phyloP scores from a whole-genome alignment of 1,284 basidiomycete species.

The Gastroboletus turbinatus region DNA sequence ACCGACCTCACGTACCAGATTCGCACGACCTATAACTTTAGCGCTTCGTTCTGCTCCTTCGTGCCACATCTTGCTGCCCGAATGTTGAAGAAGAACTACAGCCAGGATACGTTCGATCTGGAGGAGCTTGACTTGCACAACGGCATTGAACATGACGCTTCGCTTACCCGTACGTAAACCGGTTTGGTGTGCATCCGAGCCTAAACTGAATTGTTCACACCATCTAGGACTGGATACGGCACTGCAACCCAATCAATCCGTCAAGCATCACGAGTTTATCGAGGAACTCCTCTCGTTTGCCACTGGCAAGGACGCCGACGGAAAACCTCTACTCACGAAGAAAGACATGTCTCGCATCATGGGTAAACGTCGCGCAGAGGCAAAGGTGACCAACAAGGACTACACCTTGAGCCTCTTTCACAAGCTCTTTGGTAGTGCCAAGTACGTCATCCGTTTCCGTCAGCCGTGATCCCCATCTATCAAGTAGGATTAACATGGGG shows the following conservation, averaged over 20 bases:
- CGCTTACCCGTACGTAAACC: constrained; percentile 56
- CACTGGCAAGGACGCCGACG: constrained; percentile 53
- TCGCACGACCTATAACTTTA: constrained; percentile 64
- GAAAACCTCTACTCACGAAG: constrained; percentile 46
- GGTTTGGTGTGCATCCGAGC: neutral
- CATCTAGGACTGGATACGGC: constrained; percentile 56
- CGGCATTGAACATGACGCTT: constrained; percentile 77
- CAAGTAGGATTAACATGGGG: neutral
- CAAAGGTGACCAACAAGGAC: constrained; percentile 51
- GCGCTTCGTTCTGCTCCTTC: constrained; percentile 62
- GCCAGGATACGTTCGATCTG: constrained; percentile 59
- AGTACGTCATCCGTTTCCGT: constrained; percentile 44
- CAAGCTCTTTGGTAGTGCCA: constrained; percentile 62
- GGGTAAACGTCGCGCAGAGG: constrained; percentile 57
- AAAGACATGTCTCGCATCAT: constrained; percentile 58
- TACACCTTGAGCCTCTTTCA: constrained; percentile 51
- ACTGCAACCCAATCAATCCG: constrained; percentile 51
- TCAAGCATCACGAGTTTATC: constrained; percentile 49
- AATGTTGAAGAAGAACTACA: constrained; percentile 56
- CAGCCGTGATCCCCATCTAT: no score
- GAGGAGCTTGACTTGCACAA: constrained; percentile 68
- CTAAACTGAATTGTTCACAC: neutral
- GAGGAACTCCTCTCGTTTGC: constrained; percentile 59
- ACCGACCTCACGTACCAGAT: constrained; percentile 50
- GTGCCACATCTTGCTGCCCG: constrained; percentile 59